Conservation (phyloP, 768 basidiomycete genomes). For the Wakefieldia striispora region DNA sequence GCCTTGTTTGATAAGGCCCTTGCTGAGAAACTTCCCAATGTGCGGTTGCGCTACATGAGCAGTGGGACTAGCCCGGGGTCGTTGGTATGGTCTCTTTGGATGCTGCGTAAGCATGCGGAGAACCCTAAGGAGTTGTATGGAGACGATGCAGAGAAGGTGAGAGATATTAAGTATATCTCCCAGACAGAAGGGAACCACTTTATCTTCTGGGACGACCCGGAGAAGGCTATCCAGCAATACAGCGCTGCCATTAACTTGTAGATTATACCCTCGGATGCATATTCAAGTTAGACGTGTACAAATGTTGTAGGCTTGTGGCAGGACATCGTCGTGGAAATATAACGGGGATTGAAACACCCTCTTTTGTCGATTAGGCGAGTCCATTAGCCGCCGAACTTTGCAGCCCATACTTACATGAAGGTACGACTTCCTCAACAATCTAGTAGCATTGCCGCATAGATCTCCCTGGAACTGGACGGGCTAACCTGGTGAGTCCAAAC, state of each 20-base stretch:
- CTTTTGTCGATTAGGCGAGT: no score
- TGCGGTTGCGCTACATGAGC: conserved; percentile 21
- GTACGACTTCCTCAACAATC: no score
- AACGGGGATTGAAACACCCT: no score
- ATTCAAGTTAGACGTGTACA: no score
- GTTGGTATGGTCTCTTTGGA: conserved; percentile 13
- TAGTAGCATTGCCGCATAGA: no score
- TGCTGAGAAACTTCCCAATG: conserved; percentile 3
- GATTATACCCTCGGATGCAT: no score
- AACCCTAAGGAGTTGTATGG: background rate
- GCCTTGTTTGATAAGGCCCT: conserved; percentile 17
- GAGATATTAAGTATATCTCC: conserved; percentile 14
- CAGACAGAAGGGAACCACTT: conserved; percentile 25
- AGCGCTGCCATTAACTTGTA: conserved; percentile 7
- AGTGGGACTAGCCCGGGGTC: conserved; percentile 11
- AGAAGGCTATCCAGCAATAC: conserved; percentile 21
- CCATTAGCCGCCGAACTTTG: no score
- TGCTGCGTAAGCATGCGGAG: background rate
- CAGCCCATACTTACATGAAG: no score
- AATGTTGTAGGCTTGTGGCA: no score
- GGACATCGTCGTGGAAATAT: no score
- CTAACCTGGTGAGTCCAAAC: no score
- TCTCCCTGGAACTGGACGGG: no score
- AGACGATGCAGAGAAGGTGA: conserved; percentile 15
- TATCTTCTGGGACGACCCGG: conserved; percentile 23